Base-by-base conservation (phyloP, 805 yeast genomes). In the Barnettozyma californica region DNA sequence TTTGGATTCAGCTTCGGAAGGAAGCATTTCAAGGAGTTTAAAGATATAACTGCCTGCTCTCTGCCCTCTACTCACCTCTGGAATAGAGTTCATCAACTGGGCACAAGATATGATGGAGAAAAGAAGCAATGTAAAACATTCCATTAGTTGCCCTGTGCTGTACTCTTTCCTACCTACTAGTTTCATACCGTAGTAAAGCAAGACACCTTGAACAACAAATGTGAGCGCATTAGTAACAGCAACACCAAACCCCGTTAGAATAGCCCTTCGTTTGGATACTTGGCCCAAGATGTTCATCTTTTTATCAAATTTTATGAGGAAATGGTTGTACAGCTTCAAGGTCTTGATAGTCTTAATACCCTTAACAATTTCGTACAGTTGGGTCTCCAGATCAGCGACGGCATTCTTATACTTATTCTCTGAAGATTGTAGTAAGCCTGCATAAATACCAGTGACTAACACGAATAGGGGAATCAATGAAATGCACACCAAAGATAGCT, bases 31-130 rank as follows among this genome's bases (percentile, higher is more conserved):
- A 25, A 76, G 39, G 2, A 84, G 57, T 19, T 66, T 63, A 46
- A 77, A 66, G 1, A 84, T 65, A 53, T 74, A 69, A 21, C 77
- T 72, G 0, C 83, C 88, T 9, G 87, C 88, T 56, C 91, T 68
- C 59, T 87, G 83, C 1, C 96, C 96, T 50, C 90, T 77, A 19
- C 84, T 77, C 3, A 90, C 75, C 51, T 84, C 87, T 0, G 98
- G 96, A n/a, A 91, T 68, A 49, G 83, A 80, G 14, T 74, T 65
- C 38, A 90, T 67, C 23, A 87, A 58, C 19, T 74, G 69, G 4
- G 82, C 75, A 16, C 92, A 78, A 13, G 81, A 78, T 44, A 82
- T 74, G 27, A 88, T 69, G 0, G 96, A 81, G 61, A 92, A 88
- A 1, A 89, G 68, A 21, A 92, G 67, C 51, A 94, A 63, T 1